A percentile compares a stretch with the other conserved stretches of the same genome.
Evolutionary conservation across 495 filamentous ascomycete species (phyloP).

Genomic region (Penicillium canescens): DNA sequence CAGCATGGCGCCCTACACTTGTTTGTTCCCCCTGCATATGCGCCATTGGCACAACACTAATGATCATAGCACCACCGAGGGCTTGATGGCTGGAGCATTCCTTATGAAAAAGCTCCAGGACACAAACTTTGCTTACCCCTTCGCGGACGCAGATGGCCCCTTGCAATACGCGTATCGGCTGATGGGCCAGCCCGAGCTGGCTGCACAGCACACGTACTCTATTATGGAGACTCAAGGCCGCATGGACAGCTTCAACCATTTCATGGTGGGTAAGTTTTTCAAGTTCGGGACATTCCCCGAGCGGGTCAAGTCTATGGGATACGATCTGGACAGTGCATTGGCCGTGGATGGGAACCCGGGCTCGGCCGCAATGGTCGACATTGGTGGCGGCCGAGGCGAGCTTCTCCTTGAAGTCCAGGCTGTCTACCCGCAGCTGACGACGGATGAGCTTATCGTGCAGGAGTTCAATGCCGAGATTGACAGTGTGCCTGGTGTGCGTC

Average conservation of each 20-base stretch:
- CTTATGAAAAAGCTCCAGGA: slow-evolving; percentile 36
- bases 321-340: slow-evolving; percentile 35
- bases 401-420: slow-evolving; percentile 46
- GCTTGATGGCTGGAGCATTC: slow-evolving; percentile 35
- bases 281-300: slow-evolving; percentile 33
- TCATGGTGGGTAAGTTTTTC: slow-evolving; percentile 44
- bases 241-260: slow-evolving; percentile 43
- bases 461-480: slow-evolving; percentile 39
- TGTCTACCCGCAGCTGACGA: slow-evolving; percentile 37
- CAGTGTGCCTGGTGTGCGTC: slow-evolving; percentile 22
- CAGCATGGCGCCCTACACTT: slow-evolving; percentile 43
- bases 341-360: slow-evolving; percentile 2
- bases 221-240: slow-evolving; percentile 40
- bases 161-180: slow-evolving; percentile 36
- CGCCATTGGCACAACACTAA: not conserved
- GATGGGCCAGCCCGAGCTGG: slow-evolving; percentile 30
- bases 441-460: slow-evolving; percentile 48
- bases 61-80: slow-evolving; percentile 34
- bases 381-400: slow-evolving; percentile 55
- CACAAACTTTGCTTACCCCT: slow-evolving; percentile 36
- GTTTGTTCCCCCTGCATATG: slow-evolving; percentile 16
- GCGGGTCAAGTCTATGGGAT: slow-evolving; percentile 25
- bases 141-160: slow-evolving; percentile 32
- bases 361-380: slow-evolving; percentile 48
- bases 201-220: slow-evolving; percentile 35